Conservation (phyloP, 2,329 filamentous ascomycete species). For the Cladosporium sp. region DNA sequence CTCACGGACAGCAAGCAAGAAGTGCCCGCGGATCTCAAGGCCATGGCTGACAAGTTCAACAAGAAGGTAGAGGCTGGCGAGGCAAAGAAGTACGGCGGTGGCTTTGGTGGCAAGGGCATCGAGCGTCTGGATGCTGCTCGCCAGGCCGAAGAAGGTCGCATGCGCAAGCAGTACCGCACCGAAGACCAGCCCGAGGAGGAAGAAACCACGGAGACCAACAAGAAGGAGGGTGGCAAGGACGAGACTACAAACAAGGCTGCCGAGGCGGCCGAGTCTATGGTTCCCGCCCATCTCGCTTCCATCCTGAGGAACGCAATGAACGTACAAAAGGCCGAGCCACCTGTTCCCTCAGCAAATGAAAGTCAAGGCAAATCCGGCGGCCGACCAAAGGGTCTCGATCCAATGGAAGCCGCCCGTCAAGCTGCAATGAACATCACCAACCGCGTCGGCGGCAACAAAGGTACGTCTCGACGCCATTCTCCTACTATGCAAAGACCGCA, state of each 20-base stretch:
- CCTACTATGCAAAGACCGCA: neutral
- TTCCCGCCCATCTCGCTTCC: constrained; percentile 24
- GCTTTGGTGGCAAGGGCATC: constrained; percentile 92
- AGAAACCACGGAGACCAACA: constrained; percentile 55
- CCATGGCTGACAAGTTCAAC: constrained; percentile 66
- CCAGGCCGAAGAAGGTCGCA: constrained; percentile 79
- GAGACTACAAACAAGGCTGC: constrained; percentile 13
- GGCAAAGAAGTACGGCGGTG: constrained; percentile 77
- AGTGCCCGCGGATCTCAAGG: constrained; percentile 68
- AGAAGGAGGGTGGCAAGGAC: constrained; percentile 49
- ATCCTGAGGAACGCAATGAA: constrained; percentile 67
- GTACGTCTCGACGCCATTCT: constrained; percentile 37
- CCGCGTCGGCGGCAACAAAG: constrained; percentile 76
- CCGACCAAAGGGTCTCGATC: constrained; percentile 26
- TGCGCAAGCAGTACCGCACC: constrained; percentile 79
- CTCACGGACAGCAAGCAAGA: constrained; percentile 87
- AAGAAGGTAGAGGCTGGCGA: constrained; percentile 93
- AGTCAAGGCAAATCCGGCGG: constrained; percentile 40
- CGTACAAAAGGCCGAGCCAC: constrained; percentile 66
- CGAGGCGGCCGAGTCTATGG: constrained; percentile 4
- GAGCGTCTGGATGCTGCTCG: constrained; percentile 89
- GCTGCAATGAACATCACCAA: constrained; percentile 89
- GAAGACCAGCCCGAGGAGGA: constrained; percentile 80
- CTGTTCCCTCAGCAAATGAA: constrained; percentile 50
- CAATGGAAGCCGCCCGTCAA: constrained; percentile 63